Evolutionary conservation across 192 early-diverging fungal genomes (phyloP), one percentile per base, ranked within the genome.

Genomic region (Coemansia sp.): DNA sequence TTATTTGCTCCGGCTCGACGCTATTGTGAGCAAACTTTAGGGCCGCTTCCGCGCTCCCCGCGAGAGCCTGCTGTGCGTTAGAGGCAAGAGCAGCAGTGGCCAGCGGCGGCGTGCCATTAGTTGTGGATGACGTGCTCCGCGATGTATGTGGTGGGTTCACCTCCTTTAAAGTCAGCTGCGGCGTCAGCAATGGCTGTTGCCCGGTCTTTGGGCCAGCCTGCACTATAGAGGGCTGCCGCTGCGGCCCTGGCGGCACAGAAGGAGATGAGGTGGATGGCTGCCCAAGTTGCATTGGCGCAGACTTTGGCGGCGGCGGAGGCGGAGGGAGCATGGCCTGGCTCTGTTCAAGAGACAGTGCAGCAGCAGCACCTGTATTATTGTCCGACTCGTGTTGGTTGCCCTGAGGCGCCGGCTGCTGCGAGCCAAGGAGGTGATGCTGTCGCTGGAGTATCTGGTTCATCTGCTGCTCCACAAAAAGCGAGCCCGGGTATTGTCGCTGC

Each of bases 31-130:
- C 18, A 14, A 26, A 6, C 48, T 51, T 51, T 51, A 51, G 48
- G 48, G 9, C 23, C 3, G 23, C 48, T 10, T 14, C 48, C 9
- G 20, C 45, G 20, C 24, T 24, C 18, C 24, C 45, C 37, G 45
- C 34, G 24, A 53, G 3, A 24, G 61, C 55, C 26, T 35, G 18
- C 14, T 24, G 18, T 58, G 53, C 37, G 39, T 5, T 53, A 36
- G 33, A 45, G 7, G 58, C 24, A 3, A 64, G 40, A 9, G 38
- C 39, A n/a, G 67, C 63, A 2, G 63, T 21, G 33, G 58, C 46
- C 4, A 70, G 53, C 37, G 73, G 67, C 4, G 73, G 67, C 6
- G 73, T 75, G 51, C 67, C 62, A n/a, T 16, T 16, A 11, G 65
- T 51, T 9, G 60, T 63, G 18, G 71, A 50, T 3, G 71, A 55